A percentile compares a stretch with the other conserved stretches of the same genome.
phyloP scores from a whole-genome alignment of 2,329 filamentous ascomycete genomes.

The Aspergillus pseudoviridinutans region DNA sequence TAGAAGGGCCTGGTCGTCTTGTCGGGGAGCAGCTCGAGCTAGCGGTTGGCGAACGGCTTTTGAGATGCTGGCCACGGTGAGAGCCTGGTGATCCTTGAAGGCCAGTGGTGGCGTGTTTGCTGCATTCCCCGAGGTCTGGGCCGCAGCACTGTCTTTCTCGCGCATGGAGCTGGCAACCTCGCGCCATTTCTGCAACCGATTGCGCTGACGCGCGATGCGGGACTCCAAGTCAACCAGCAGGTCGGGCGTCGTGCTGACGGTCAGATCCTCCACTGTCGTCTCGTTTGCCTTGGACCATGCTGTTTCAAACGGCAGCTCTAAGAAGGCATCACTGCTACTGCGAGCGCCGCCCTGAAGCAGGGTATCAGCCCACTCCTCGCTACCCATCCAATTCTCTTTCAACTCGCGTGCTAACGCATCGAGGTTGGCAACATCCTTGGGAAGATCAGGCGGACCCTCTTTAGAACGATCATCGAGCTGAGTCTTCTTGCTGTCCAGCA shows the following conservation, averaged over 20 bases:
- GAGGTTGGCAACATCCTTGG: conserved; percentile 40
- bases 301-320: conserved; percentile 63
- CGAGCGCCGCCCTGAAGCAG: conserved; percentile 64
- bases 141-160: conserved; percentile 10
- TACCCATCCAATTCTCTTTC: conserved; percentile 72
- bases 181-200: conserved; percentile 69
- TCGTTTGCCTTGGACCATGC: conserved; percentile 67
- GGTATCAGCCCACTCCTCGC: conserved; percentile 67
- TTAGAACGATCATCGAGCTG: conserved; percentile 44
- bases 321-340: conserved; percentile 56
- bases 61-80: conserved; percentile 37
- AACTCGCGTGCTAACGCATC: conserved; percentile 45
- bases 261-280: conserved; percentile 47
- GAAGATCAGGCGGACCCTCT: conserved; percentile 14
- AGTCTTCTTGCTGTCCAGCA: conserved; percentile 61
- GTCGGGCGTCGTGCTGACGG: conserved; percentile 22
- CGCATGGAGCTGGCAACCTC: conserved; percentile 51
- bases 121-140: not conserved
- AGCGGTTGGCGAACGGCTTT: conserved; percentile 29
- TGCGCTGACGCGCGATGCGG: conserved; percentile 63
- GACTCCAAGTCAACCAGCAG: conserved; percentile 65
- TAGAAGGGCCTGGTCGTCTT: conserved; percentile 31
- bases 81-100: conserved; percentile 37
- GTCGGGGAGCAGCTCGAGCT: conserved; percentile 16
- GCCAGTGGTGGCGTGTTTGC: conserved; percentile 17